These are phyloP conservation scores for Thozetella sp. DNA, from an alignment of 495 filamentous ascomycete genomes.

Conservation along the genomic window DNA sequence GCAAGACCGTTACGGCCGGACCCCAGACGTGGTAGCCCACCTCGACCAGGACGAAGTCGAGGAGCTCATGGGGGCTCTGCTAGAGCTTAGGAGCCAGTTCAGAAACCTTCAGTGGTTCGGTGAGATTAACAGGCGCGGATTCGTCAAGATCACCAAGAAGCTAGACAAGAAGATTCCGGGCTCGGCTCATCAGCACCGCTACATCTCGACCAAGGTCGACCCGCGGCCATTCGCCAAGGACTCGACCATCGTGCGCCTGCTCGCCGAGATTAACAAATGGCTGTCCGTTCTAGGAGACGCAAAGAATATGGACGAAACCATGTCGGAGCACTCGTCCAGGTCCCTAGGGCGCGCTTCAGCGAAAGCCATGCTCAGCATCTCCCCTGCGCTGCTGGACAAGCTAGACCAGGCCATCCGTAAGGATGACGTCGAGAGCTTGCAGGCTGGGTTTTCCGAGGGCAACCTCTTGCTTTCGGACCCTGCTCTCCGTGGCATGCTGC, in stretches of 20 bases:
- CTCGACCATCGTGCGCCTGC: conserved; percentile 58
- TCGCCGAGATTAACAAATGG: conserved; percentile 88
- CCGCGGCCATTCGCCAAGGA: conserved; percentile 84
- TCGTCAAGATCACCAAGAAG: conserved; percentile 98
- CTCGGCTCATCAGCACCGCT: conserved; percentile 73
- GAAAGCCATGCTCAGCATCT: conserved; percentile 70
- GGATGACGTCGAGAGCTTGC: conserved; percentile 67
- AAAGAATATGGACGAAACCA: conserved; percentile 69
- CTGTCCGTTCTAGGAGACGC: conserved; percentile 77
- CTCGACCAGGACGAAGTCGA: conserved; percentile 77
- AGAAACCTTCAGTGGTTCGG: conserved; percentile 97
- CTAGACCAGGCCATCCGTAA: conserved; percentile 78
- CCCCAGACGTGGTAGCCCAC: conserved; percentile 44
- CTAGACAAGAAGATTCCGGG: conserved; percentile 85
- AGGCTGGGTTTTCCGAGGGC: conserved; percentile 59
- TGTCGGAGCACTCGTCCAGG: conserved; percentile 68
- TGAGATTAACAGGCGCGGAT: conserved; percentile 92
- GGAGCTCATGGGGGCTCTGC: conserved; percentile 84
- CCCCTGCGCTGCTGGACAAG: conserved; percentile 63
- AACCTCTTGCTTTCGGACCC: conserved; percentile 51
- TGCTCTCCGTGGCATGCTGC: conserved; percentile 63
- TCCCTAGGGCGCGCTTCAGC: conserved; percentile 73
- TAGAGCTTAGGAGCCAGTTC: conserved; percentile 84
- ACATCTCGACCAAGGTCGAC: conserved; percentile 86
- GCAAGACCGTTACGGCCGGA: conserved; percentile 76